Evolutionary conservation across 2,329 filamentous ascomycete genomes (phyloP), one percentile per base, ranked within the genome.

Genomic region (Ilyonectria sp.): DNA sequence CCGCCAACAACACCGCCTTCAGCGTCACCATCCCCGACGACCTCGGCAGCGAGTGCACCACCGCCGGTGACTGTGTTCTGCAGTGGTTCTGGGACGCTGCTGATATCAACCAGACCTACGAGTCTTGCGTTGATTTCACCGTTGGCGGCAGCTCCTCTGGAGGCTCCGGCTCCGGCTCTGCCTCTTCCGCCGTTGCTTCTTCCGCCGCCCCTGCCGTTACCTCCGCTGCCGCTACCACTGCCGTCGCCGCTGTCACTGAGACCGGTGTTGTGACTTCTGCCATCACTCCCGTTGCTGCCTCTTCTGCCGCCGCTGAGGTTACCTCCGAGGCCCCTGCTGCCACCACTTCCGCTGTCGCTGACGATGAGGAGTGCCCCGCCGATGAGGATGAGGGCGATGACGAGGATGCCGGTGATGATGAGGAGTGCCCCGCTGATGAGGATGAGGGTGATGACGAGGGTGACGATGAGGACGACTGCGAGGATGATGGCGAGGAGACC

Each of bases 1-100:
- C 79, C 10, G 74, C 79, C 35, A 84, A 85, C 78, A 85, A 85
- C 77, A 74, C 82, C 40, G 79, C 81, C 63, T 90, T 90, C 79
- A 83, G 81, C 67, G 81, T 90, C 72, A 89, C 84, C 33, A 86
- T 90, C 68, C 88, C 88, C 1, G 72, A 74, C 40, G 81, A 83
- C 65, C 78, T 88, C 21, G 76, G 73, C 8, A 74, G 73, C 66
- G 73, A 86, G 57, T 90, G 88, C 76, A 77, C 82, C 43, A 82
- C 78, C 11, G 82, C 84, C 21, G 88, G 88, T 47, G 79, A 82
- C 67, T 83, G 81, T 57, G 86, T 86, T 4, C 82, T 91, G 52
- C 89, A 91, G 78, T 90, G 89, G 88, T 90, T 83, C 78, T 91
- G 89, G 89, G 83, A 89, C 67, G 87, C 88, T 4, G 75, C 79